Evolutionary conservation across 75 land plant genomes (phyloP).

Genomic region (Ceratopteris richardii): DNA sequence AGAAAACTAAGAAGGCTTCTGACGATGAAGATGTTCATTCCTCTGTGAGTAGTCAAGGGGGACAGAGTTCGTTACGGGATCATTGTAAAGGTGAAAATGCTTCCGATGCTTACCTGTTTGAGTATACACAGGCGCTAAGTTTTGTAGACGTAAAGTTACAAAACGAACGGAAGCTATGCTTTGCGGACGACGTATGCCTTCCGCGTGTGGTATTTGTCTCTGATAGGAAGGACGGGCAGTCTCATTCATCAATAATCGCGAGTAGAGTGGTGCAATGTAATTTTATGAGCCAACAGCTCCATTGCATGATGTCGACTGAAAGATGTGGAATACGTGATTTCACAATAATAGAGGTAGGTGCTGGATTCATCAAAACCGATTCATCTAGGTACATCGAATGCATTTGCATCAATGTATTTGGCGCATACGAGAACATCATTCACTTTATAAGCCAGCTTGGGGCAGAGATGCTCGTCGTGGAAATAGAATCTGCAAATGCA

Average conservation of each 20-base stretch:
- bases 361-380: background rate
- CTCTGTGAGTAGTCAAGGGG: too few species aligned
- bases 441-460: background rate
- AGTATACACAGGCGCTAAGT: background rate
- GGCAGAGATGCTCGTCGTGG: background rate
- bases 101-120: background rate
- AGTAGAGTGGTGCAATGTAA: background rate
- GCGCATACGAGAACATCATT: background rate
- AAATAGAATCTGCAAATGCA: background rate
- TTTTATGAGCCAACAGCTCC: slow-evolving; percentile 1
- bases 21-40: too few species aligned
- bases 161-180: background rate
- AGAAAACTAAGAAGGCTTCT: too few species aligned
- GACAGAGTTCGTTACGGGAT: background rate
- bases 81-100: background rate
- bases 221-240: background rate
- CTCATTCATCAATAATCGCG: background rate
- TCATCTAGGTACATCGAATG: background rate
- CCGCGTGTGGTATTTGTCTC: slow-evolving; percentile 1
- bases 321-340: background rate
- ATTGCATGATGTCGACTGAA: background rate
- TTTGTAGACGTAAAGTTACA: background rate
- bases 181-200: background rate
- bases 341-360: background rate
- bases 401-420: background rate